phyloP scores from a whole-genome alignment of 2,329 filamentous ascomycete genomes.

The Scytalidium sp. region DNA sequence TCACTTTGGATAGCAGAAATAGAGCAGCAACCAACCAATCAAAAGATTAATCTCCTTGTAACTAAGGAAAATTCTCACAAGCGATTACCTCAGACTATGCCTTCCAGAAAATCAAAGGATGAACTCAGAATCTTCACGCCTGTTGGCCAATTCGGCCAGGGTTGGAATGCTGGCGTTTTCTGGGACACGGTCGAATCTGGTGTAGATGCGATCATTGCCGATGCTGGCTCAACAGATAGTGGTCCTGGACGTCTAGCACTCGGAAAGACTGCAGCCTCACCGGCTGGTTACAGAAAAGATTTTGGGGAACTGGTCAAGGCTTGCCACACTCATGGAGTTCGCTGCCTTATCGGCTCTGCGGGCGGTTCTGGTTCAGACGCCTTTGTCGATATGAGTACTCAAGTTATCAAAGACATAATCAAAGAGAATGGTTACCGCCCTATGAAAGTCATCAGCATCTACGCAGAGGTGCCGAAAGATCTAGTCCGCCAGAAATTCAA shows the following conservation, averaged over 20 bases:
- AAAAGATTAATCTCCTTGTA: no score
- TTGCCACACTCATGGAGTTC: slow-evolving; percentile 30
- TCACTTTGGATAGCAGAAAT: no score
- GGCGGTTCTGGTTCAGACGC: slow-evolving; percentile 45
- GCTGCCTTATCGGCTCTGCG: slow-evolving; percentile 40
- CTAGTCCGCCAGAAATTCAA: slow-evolving; percentile 27
- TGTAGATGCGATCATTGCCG: slow-evolving; percentile 31
- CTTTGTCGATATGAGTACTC: slow-evolving; percentile 37
- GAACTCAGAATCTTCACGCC: no score
- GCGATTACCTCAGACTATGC: no score
- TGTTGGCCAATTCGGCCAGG: no score
- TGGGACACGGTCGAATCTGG: no score
- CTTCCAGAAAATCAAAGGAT: no score
- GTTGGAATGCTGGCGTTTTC: no score
- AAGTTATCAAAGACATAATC: slow-evolving; percentile 33
- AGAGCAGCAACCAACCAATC: no score
- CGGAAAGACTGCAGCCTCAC: slow-evolving; percentile 35
- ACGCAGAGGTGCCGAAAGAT: slow-evolving; percentile 34
- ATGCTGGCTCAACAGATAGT: slow-evolving; percentile 32
- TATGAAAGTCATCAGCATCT: slow-evolving; percentile 31
- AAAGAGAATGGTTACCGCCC: slow-evolving; percentile 1
- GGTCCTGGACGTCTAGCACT: slow-evolving; percentile 39
- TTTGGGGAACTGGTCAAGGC: slow-evolving; percentile 35
- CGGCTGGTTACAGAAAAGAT: slow-evolving; percentile 39
- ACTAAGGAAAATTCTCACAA: no score